phyloP scores from a whole-genome alignment of 768 basidiomycete species.

The Auricularia cornea region DNA sequence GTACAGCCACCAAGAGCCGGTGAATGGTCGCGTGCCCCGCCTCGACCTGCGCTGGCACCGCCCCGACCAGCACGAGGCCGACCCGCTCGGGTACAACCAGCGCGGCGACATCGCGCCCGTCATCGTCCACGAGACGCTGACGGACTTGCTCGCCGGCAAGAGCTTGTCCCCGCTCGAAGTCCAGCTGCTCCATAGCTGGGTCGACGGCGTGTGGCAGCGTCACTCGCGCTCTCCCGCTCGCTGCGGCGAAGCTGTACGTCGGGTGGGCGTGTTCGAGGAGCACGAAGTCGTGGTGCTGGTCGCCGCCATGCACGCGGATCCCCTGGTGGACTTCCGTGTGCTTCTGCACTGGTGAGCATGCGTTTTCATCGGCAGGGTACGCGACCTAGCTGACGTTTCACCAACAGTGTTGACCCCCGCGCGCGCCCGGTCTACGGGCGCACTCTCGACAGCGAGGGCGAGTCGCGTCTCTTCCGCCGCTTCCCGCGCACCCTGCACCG shows the following conservation, averaged over 20 bases:
- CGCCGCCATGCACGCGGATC: neutral
- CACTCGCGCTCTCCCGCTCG: neutral
- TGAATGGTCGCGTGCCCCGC: neutral
- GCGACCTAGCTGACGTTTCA: neutral
- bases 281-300: neutral
- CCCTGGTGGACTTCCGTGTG: neutral
- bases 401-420: neutral
- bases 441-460: neutral
- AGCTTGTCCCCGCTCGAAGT: neutral
- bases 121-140: neutral
- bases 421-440: neutral
- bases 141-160: neutral
- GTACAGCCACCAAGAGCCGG: neutral
- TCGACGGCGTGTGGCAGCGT: neutral
- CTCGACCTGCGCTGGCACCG: neutral
- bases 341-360: neutral
- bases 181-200: neutral
- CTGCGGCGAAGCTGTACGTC: neutral
- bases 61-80: neutral
- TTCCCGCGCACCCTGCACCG: neutral
- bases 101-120: neutral
- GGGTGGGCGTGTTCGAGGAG: neutral
- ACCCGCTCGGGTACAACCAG: neutral
- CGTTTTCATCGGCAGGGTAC: neutral
- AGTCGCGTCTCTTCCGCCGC: neutral